Conservation (phyloP, 257 asterid species). For the Cordia subcordata region DNA sequence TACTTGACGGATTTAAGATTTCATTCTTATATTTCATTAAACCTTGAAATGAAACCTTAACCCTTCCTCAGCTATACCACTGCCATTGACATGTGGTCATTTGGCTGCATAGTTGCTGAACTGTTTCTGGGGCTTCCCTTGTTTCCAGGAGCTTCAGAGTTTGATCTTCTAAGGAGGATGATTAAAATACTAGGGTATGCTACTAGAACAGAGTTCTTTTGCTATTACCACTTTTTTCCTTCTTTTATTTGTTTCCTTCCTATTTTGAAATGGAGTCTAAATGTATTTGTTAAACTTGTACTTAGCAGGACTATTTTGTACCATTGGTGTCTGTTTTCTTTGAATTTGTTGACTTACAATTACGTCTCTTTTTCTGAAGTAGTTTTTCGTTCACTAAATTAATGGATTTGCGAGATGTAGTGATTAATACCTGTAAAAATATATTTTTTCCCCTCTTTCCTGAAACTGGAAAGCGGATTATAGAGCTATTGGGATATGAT, state of each 20-base stretch:
- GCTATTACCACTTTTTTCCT: neutral
- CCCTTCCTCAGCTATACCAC: constrained; percentile 69
- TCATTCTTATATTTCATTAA: too few relatives aligned
- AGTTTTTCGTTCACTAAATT: too few relatives aligned
- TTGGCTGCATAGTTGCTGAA: constrained; percentile 99
- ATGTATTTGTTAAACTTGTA: too few relatives aligned
- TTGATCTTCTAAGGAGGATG: constrained; percentile 95
- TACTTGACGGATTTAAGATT: neutral
- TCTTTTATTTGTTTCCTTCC: too few relatives aligned
- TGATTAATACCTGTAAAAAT: too few relatives aligned
- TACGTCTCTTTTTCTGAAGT: neutral
- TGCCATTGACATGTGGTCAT: constrained; percentile 99
- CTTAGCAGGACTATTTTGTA: too few relatives aligned
- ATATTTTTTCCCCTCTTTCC: too few relatives aligned
- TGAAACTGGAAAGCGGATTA: too few relatives aligned
- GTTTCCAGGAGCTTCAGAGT: constrained; percentile 99
- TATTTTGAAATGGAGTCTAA: too few relatives aligned
- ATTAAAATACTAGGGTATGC: constrained; percentile 87
- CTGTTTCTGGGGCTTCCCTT: constrained; percentile 87
- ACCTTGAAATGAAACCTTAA: constrained; percentile 68
- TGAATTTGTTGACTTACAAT: neutral
- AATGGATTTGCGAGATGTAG: too few relatives aligned
- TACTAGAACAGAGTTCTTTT: neutral
- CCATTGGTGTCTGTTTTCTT: too few relatives aligned
- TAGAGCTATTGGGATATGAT: too few relatives aligned